Evolutionary conservation across 345 rosid species (phyloP).

Genomic region (Arabidopsis arenosa): DNA sequence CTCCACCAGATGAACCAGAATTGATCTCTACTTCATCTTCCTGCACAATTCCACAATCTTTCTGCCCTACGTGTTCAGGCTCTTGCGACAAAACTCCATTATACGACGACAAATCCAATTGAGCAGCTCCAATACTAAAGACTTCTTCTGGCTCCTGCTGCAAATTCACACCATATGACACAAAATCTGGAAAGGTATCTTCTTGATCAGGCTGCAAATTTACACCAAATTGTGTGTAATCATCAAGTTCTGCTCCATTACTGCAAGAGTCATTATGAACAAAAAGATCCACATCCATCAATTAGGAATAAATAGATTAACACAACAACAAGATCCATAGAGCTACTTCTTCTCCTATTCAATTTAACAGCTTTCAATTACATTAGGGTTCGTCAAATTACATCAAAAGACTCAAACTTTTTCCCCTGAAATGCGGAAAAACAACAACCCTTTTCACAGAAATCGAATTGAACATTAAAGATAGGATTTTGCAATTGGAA

Average conservation of each 20-base stretch:
- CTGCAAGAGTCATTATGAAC: slow-evolving; percentile 11
- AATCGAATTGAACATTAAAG: slow-evolving; percentile 10
- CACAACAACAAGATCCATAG: background rate
- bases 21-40: slow-evolving; percentile 43
- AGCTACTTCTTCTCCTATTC: background rate
- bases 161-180: slow-evolving; percentile 31
- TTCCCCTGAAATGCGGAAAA: background rate
- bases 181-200: slow-evolving; percentile 38
- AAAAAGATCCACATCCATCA: slow-evolving; percentile 25
- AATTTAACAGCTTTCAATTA: slow-evolving; percentile 12
- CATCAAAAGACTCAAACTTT: background rate
- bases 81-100: slow-evolving; percentile 25
- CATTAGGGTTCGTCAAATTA: slow-evolving; percentile 28
- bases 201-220: slow-evolving; percentile 31
- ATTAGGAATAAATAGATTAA: background rate
- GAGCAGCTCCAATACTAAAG: slow-evolving; percentile 32
- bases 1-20: slow-evolving; percentile 47
- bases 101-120: slow-evolving; percentile 29
- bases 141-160: slow-evolving; percentile 15
- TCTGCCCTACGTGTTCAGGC: slow-evolving; percentile 5
- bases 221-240: slow-evolving; percentile 41
- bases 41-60: slow-evolving; percentile 31
- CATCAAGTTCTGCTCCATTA: slow-evolving; percentile 44
- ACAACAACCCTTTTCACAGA: background rate
- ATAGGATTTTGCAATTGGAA: slow-evolving; percentile 6